Evolutionary conservation across 2,329 filamentous ascomycete species (phyloP).

Genomic region (Cordyceps javanica): DNA sequence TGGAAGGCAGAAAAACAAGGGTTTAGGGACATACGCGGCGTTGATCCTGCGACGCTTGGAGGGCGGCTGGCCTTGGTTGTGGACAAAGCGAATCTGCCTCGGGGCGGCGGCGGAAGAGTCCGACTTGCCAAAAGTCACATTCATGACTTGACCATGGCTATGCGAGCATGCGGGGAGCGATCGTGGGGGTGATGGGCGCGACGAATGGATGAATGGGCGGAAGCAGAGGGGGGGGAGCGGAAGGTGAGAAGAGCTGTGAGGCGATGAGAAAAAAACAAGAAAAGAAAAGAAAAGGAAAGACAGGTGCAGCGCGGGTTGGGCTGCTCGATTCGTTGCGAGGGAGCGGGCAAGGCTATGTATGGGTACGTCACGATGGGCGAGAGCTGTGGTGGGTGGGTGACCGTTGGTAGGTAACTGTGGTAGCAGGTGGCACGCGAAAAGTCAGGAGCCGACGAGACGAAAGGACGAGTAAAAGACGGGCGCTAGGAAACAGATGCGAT

Average conservation of each 20-base stretch:
- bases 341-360: background rate
- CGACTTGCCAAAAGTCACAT: constrained; percentile 21
- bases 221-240: background rate
- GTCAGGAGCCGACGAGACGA: background rate
- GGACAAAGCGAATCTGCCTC: constrained; percentile 71
- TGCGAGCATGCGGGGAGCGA: constrained; percentile 1
- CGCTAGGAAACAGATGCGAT: background rate
- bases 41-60: constrained; percentile 74
- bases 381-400: background rate
- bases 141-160: constrained; percentile 16
- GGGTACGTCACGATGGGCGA: background rate
- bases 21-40: constrained; percentile 54
- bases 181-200: background rate
- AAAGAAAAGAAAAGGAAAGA: too few species aligned
- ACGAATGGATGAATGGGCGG: background rate
- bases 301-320: background rate
- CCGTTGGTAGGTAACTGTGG: background rate
- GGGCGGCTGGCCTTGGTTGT: constrained; percentile 74
- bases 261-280: background rate
- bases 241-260: background rate
- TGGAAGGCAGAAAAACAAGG: background rate
- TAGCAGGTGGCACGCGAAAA: background rate
- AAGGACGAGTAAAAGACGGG: background rate
- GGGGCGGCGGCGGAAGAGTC: constrained; percentile 27
- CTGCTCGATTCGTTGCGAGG: background rate